Percentiles rank a stretch among this genome's conserved stretches.
Evolutionary conservation across 169 alveolate genomes (phyloP).

Genomic region (Plasmodium chabaudi): DNA sequence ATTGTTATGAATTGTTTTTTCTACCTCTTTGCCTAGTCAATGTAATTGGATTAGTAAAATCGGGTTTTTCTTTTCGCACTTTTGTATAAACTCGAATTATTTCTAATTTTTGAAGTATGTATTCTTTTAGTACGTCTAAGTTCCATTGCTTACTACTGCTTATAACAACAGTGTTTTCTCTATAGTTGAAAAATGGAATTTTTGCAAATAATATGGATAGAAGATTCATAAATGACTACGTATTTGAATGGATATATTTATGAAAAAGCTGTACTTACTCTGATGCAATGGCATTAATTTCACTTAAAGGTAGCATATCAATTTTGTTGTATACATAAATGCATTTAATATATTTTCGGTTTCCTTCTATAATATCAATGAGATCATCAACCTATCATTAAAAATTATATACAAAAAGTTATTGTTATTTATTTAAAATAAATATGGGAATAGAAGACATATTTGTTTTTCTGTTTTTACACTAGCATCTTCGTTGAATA

Average conservation of each 20-base stretch:
- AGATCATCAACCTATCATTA: slow-evolving; percentile 92
- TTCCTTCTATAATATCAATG: slow-evolving; percentile 98
- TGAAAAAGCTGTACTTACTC: background rate
- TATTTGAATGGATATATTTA: slow-evolving; percentile 6
- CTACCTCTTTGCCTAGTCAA: slow-evolving; percentile 87
- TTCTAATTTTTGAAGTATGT: slow-evolving; percentile 80
- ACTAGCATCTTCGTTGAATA: slow-evolving; percentile 95
- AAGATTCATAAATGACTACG: background rate
- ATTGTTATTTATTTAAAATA: slow-evolving; percentile 8
- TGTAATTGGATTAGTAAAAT: slow-evolving; percentile 95
- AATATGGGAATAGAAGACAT: background rate
- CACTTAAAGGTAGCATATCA: slow-evolving; percentile 90
- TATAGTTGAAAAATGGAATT: slow-evolving; percentile 3
- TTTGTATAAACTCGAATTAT: slow-evolving; percentile 94
- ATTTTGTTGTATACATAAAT: slow-evolving; percentile 95
- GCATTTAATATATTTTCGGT: slow-evolving; percentile 94
- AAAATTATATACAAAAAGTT: slow-evolving; percentile 10
- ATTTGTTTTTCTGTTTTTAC: slow-evolving; percentile 71
- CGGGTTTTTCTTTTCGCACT: slow-evolving; percentile 96
- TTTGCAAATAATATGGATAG: background rate
- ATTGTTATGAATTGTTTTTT: background rate
- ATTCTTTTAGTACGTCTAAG: slow-evolving; percentile 78
- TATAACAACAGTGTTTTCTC: slow-evolving; percentile 66
- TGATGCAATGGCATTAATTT: slow-evolving; percentile 42
- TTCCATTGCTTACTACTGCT: slow-evolving; percentile 80